Conservation (phyloP, 352 stramenopile species). For the Globisporangium parvum region DNA sequence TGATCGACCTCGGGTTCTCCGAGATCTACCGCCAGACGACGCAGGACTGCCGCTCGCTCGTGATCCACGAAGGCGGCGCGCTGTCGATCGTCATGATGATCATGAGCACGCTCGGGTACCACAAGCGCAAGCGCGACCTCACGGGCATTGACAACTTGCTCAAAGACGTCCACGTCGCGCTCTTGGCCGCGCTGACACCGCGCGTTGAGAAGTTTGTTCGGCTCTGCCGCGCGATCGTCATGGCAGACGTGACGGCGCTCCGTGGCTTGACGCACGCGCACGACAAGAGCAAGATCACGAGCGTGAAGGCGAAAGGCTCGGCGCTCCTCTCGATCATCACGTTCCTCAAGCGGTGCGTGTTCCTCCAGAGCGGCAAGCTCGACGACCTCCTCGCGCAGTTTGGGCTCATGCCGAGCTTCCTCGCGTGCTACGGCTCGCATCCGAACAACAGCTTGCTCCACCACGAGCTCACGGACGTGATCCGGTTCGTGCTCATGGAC, state of each 20-base stretch:
- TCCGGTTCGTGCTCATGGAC: slow-evolving; percentile 81
- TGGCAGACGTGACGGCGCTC: slow-evolving; percentile 35
- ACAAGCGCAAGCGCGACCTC: slow-evolving; percentile 78
- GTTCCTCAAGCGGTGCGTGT: slow-evolving; percentile 80
- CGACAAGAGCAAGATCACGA: slow-evolving; percentile 26
- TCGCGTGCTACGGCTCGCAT: slow-evolving; percentile 72
- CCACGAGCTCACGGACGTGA: slow-evolving; percentile 81
- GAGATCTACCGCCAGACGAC: slow-evolving; percentile 71
- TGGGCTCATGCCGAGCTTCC: slow-evolving; percentile 76
- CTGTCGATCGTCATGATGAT: slow-evolving; percentile 85
- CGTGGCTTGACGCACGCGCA: slow-evolving; percentile 37
- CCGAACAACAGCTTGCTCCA: slow-evolving; percentile 81
- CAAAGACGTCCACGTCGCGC: slow-evolving; percentile 31
- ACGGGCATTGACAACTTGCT: slow-evolving; percentile 62
- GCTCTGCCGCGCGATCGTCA: slow-evolving; percentile 63
- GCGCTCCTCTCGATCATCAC: slow-evolving; percentile 70
- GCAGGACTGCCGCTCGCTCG: slow-evolving; percentile 40
- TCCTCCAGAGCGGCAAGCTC: slow-evolving; percentile 68
- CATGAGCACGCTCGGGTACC: slow-evolving; percentile 78
- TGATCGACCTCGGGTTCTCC: slow-evolving; percentile 75
- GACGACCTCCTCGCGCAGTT: slow-evolving; percentile 66
- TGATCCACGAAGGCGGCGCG: slow-evolving; percentile 74
- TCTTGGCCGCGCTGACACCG: slow-evolving; percentile 49
- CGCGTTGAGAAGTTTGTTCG: slow-evolving; percentile 79
- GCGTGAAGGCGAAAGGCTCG: slow-evolving; percentile 60